A percentile compares a stretch with the other conserved stretches of the same genome.
Evolutionary conservation across 495 filamentous ascomycete species (phyloP).

Genomic region (Pseudomonodictys pantanalensis): DNA sequence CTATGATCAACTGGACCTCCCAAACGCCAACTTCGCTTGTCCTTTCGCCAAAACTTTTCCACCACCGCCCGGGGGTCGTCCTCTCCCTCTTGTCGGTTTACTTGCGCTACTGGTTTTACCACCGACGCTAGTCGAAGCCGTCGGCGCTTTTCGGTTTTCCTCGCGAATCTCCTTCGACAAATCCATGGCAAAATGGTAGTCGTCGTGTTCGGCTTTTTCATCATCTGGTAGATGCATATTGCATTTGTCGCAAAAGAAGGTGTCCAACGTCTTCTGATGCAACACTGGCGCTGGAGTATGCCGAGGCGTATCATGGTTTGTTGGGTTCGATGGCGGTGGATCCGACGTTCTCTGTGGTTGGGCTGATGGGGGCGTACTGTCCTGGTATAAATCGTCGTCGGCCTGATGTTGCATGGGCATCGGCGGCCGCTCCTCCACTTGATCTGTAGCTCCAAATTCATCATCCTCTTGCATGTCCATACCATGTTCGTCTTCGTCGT

Average conservation of each 20-base stretch:
- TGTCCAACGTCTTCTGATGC: constrained; percentile 43
- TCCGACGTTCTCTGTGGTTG: constrained; percentile 8
- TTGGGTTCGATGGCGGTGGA: not conserved
- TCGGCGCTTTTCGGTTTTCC: constrained; percentile 44
- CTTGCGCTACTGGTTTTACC: constrained; percentile 6
- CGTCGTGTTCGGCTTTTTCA: constrained; percentile 73
- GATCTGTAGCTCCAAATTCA: constrained; percentile 2
- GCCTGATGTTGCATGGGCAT: not conserved
- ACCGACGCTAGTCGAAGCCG: not conserved
- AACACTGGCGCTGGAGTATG: constrained; percentile 14
- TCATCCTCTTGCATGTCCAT: constrained; percentile 1
- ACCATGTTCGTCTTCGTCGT: constrained; percentile 13
- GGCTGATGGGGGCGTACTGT: constrained; percentile 26
- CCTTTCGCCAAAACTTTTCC: constrained; percentile 35
- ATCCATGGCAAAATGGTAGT: constrained; percentile 95
- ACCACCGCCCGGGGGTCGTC: constrained; percentile 20
- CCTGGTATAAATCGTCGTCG: constrained; percentile 1
- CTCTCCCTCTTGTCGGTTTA: constrained; percentile 25
- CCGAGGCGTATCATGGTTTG: not conserved
- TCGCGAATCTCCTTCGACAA: constrained; percentile 74
- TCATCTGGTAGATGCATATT: constrained; percentile 52
- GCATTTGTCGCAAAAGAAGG: constrained; percentile 67
- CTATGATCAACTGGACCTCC: constrained; percentile 11
- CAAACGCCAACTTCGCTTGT: constrained; percentile 42
- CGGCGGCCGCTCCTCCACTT: not conserved